A percentile compares a stretch with the other conserved stretches of the same genome.
phyloP scores from a whole-genome alignment of 805 yeast species.

The Spathaspora passalidarum region DNA sequence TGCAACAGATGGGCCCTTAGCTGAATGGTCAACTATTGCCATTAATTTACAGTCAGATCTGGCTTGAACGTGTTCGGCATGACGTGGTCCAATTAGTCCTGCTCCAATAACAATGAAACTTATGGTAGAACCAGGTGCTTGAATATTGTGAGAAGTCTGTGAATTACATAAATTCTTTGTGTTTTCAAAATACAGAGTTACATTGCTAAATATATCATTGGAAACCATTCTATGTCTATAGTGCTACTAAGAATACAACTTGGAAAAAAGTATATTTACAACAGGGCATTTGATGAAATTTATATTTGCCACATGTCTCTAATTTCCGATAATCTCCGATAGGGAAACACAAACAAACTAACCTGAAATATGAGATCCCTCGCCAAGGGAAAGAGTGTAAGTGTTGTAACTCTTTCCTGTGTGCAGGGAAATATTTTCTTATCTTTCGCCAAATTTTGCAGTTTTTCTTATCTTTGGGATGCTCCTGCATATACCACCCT shows the following conservation, averaged over 20 bases:
- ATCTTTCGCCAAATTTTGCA: background rate
- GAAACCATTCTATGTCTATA: background rate
- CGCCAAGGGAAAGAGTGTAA: background rate
- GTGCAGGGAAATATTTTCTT: background rate
- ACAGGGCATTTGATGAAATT: background rate
- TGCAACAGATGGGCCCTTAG: conserved; percentile 31
- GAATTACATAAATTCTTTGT: background rate
- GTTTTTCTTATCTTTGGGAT: background rate
- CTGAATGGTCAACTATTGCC: conserved; percentile 34
- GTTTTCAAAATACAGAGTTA: background rate
- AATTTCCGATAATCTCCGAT: background rate
- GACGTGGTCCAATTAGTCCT: conserved; percentile 41
- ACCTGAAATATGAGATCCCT: background rate
- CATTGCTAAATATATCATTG: conserved; percentile 1
- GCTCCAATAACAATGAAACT: conserved; percentile 34
- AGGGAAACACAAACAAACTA: background rate
- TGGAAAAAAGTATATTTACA: background rate
- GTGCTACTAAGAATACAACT: too few relatives aligned
- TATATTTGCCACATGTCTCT: background rate
- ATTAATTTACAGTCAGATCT: conserved; percentile 25
- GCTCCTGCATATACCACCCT: background rate
- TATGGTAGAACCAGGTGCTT: background rate
- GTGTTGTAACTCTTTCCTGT: background rate
- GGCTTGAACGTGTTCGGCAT: conserved; percentile 30
- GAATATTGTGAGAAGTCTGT: background rate